Percentiles rank a stretch among this genome's conserved stretches.
These are phyloP conservation scores for Penicillium sp. DNA, from an alignment of 2,329 filamentous ascomycete species.

Conservation along the genomic window DNA sequence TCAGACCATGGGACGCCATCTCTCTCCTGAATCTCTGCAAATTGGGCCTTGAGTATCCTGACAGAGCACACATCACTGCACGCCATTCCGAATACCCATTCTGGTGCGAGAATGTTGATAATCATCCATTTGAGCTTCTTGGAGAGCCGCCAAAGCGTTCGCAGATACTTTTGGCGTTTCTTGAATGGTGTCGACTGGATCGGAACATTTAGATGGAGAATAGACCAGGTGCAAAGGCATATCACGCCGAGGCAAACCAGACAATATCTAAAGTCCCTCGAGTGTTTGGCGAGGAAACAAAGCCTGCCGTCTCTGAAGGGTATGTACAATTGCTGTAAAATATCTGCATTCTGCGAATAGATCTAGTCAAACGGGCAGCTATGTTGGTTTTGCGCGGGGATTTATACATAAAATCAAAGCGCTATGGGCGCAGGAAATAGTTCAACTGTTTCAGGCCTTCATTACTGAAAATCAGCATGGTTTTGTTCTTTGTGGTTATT, in stretches of 20 bases:
- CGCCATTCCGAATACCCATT: not conserved
- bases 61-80: not conserved
- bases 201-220: slow-evolving; percentile 24
- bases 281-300: slow-evolving; percentile 13
- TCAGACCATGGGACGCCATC: not conserved
- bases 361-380: not conserved
- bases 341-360: not conserved
- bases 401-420: not conserved
- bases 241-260: slow-evolving; percentile 21
- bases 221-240: slow-evolving; percentile 22
- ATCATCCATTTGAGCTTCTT: not conserved
- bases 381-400: not conserved
- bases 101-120: not conserved
- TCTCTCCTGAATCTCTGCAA: not conserved
- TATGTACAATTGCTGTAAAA: not conserved
- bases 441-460: not conserved
- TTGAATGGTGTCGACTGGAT: not conserved
- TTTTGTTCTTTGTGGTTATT: not conserved
- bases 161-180: not conserved
- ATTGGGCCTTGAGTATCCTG: not conserved
- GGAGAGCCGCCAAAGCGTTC: not conserved
- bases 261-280: slow-evolving; percentile 24
- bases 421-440: not conserved
- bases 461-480: not conserved
- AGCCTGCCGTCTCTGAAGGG: not conserved